Base-by-base conservation (phyloP, 441 rosid genomes). In the Euphorbia neoarborescens region DNA sequence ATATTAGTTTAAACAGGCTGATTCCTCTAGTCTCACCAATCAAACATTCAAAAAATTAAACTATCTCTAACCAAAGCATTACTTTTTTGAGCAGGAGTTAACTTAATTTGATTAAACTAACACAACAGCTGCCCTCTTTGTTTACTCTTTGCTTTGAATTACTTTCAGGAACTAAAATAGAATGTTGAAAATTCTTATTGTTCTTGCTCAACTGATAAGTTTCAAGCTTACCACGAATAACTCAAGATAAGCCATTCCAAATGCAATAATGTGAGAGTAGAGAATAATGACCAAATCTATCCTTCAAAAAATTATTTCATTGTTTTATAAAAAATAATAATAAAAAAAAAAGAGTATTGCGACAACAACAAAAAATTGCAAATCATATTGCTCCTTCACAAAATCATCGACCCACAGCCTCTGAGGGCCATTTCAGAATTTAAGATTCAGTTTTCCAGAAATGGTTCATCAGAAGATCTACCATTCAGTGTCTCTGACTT, bases 401-500 rank as follows among this genome's bases (percentile, higher is more conserved):
- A 56, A 69, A 37, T 28, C 66, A 62, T 50, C 53, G 53, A 12
- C 57, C 60, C 22, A 65, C 35, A 28, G 66, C n/a, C 35, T 64
- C 73, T 59, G n/a, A 14, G 65, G 35, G 44, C 46, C 44, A 61
- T 65, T 66, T 46, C 42, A 38, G 15, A n/a, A n/a, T 60, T 44
- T 30, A 61, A 42, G 40, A 20, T 44, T 70, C 57, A 10, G 1
- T 28, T 13, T 28, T 44, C n/a, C 53, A 38, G 37, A 70, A 19
- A 14, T 27, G 40, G 22, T 22, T 34, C 48, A 11, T 19, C 19
- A 40, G 50, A 35, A 53, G 34, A 51, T 67, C 60, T 67, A 11
- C 20, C 22, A 17, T 35, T 34, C 11, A n/a, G 54, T n/a, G 40
- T 5, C n/a, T 1, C 15, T n/a, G 12, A 22, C 2, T 44, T 32